Base-by-base conservation (phyloP, 208 protist species). In the Leptomonas pyrrhocoris region DNA sequence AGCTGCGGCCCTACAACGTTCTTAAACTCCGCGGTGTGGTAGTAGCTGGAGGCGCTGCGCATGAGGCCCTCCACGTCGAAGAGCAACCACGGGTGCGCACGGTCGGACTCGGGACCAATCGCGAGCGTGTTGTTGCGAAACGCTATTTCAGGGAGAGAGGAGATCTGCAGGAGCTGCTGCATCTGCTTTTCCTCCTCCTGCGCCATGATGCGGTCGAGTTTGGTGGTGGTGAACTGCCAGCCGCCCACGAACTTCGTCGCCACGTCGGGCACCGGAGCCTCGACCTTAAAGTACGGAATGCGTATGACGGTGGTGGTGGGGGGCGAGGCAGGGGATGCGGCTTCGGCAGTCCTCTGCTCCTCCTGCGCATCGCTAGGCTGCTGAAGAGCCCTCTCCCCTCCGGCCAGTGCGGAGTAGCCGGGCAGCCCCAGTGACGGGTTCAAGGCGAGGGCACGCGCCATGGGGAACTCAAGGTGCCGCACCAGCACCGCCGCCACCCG, bases 41-140 rank as follows among this genome's bases (percentile, higher is more conserved):
- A 96, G 61, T 85, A 96, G 30, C 34, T 34, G 23, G 74, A 59
- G 4, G 86, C 86, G 46, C 77, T 85, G 51, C 68, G 68, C 55
- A 96, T 65, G 8, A 93, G 30, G 6, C 81, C 68, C 19, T 73
- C 60, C 21, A 88, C 45, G 55, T 77, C 72, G 63, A 96, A 94
- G 18, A 59, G 49, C 36, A 96, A 45, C 53, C 90, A 68, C 30
- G 79, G 78, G n/a, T 58, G 19, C 13, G 61, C 61, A 34, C 50
- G 54, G 16, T 68, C 48, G 12, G 27, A 30, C 43, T 62, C 71
- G 0, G 50, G 62, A 4, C 36, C 59, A 30, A 92, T 79, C 7
- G 51, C n/a, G n/a, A 95, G 75, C 36, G 83, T 82, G 62, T 95
- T 94, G 51, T 79, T 68, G 3, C 73, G 76, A 56, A 93, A 94